Evolutionary conservation across 2,329 filamentous ascomycete genomes (phyloP).

Genomic region (Aureobasidium sp.): DNA sequence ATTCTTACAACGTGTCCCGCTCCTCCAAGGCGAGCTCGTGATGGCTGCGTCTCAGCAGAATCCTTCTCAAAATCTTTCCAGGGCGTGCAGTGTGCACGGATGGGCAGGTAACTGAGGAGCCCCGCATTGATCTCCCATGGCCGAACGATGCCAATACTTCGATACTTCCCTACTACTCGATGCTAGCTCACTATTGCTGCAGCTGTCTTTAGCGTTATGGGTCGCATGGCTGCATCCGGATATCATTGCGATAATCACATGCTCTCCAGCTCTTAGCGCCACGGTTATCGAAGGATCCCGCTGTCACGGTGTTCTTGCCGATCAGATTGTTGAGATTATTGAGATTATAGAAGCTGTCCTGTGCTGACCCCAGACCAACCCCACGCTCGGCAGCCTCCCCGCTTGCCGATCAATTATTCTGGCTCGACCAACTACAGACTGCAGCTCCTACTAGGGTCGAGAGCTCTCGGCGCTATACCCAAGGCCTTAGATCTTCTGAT

Average conservation of each 20-base stretch:
- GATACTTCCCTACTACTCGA: neutral
- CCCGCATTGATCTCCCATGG: slow-evolving; percentile 3
- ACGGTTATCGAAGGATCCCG: neutral
- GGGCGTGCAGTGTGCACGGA: neutral
- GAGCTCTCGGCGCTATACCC: neutral
- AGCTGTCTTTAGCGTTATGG: neutral
- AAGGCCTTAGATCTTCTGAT: neutral
- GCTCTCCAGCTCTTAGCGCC: neutral
- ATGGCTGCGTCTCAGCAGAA: slow-evolving; percentile 10
- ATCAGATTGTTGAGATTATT: neutral
- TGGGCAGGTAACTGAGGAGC: neutral
- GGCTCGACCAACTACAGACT: neutral
- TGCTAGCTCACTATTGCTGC: neutral
- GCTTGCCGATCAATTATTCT: neutral
- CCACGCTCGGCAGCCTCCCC: neutral
- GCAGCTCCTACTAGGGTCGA: neutral
- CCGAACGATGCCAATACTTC: slow-evolving; percentile 4
- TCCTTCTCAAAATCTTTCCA: slow-evolving; percentile 8
- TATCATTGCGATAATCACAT: neutral
- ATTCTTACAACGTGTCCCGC: neutral
- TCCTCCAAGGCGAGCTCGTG: neutral
- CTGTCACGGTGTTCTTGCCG: neutral
- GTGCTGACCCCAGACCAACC: neutral
- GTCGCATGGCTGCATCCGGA: neutral
- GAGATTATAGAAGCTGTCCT: neutral